These are phyloP conservation scores for Amaranthus palmeri DNA, from an alignment of 148 eudicot genomes.

Conservation along the genomic window DNA sequence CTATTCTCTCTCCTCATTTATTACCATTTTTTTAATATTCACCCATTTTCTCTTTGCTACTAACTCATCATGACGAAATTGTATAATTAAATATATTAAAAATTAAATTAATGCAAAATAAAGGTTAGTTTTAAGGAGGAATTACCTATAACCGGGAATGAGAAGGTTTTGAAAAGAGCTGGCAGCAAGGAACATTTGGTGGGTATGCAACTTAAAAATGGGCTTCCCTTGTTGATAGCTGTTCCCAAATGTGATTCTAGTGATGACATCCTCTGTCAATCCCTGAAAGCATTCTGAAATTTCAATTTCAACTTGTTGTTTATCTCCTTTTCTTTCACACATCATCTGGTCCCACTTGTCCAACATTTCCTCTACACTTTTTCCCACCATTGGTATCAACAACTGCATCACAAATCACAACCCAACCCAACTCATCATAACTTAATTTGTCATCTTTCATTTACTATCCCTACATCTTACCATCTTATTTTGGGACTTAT, in stretches of 20 bases:
- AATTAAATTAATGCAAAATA: too few relatives aligned
- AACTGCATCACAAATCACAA: slow-evolving; percentile 29
- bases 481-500: too few relatives aligned
- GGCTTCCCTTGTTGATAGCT: slow-evolving; percentile 80
- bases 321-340: slow-evolving; percentile 16
- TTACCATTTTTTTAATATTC: too few relatives aligned
- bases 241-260: slow-evolving; percentile 72
- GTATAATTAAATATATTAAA: too few relatives aligned
- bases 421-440: background rate
- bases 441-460: too few relatives aligned
- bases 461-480: too few relatives aligned
- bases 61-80: too few relatives aligned
- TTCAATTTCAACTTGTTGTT: slow-evolving; percentile 68
- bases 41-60: too few relatives aligned
- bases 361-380: slow-evolving; percentile 56
- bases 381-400: slow-evolving; percentile 62
- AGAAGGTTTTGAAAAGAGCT: slow-evolving; percentile 76
- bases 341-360: slow-evolving; percentile 44
- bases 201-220: slow-evolving; percentile 63
- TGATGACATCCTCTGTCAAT: slow-evolving; percentile 68
- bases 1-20: too few relatives aligned
- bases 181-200: slow-evolving; percentile 72
- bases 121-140: too few relatives aligned
- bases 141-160: slow-evolving; percentile 84
- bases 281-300: slow-evolving; percentile 73